Base-by-base conservation (phyloP, 495 filamentous ascomycete genomes). In the Jackrogersella minutella region DNA sequence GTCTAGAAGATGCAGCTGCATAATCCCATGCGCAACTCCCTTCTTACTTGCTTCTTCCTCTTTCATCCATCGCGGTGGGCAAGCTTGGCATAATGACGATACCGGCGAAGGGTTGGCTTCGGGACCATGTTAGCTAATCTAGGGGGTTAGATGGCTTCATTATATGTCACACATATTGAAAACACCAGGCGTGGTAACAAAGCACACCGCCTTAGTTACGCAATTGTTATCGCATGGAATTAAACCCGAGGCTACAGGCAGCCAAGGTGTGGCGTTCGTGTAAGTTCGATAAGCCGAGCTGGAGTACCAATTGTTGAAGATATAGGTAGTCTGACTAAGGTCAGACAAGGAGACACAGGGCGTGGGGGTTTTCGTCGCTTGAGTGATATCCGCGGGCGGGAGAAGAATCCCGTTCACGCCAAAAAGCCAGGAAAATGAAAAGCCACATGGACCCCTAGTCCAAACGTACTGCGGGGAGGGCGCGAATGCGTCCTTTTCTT, bases 301-400 rank as follows among this genome's bases (percentile, higher is more conserved):
- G 44, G 44, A 47, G 9, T 34, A 2, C 5, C 11, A 13, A 7
- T 2, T 40, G 34, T 6, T 37, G 19, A 59, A 37, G 26, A 52
- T 59, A 59, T 30, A 58, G 59, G 34, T 13, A 33, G 44, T 62
- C 37, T 47, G 64, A 63, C 58, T 58, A 53, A 49, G 39, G 30
- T 47, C 53, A 19, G 30, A 53, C 39, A 44, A 14, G 24, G 30
- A 16, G 28, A 47, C 40, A 51, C 52, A 17, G 13, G 58, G 34
- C 59, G 65, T 68, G 65, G 65, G 65, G 65, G 65, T 63, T 59
- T 51, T 37, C 24, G 11, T 52, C 33, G 16, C 44, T 11, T 14
- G 31, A 53, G 39, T 2, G 28, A 22, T 41, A 22, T 59, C 47
- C 52, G 43, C 41, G n/a, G 34, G 21, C 24, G 57, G 44, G 30